A percentile compares a stretch with the other conserved stretches of the same genome.
phyloP scores from a whole-genome alignment of 345 rosid species.

The Gossypium australe region DNA sequence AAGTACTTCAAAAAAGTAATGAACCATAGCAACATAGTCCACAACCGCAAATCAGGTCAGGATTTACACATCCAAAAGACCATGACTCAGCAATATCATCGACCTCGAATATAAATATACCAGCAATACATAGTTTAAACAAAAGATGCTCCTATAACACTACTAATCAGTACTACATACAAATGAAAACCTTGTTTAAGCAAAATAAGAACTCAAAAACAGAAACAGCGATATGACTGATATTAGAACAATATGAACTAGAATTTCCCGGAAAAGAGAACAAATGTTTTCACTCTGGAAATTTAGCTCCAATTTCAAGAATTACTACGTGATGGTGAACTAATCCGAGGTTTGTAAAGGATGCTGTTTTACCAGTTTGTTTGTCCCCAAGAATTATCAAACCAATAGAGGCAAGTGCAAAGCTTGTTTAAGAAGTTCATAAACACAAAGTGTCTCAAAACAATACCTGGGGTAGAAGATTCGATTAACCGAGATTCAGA shows the following conservation, averaged over 20 bases:
- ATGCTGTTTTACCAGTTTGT: no score
- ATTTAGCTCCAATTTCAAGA: neutral
- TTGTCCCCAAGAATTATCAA: neutral
- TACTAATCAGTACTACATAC: neutral
- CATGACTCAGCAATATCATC: neutral
- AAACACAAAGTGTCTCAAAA: neutral
- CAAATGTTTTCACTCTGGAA: neutral
- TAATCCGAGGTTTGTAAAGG: neutral
- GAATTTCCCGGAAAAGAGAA: neutral
- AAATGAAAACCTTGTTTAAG: neutral
- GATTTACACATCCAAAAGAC: neutral
- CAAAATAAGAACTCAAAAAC: neutral
- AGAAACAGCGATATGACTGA: neutral
- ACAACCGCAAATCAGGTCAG: neutral
- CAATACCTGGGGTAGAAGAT: neutral
- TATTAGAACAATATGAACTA: neutral
- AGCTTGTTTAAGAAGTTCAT: neutral
- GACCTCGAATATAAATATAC: neutral
- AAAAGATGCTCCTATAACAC: constrained; percentile 7
- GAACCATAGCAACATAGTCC: neutral
- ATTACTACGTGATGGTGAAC: neutral
- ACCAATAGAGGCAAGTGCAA: neutral
- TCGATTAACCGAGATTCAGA: neutral
- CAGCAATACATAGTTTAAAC: neutral
- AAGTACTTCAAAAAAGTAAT: neutral